A percentile compares a stretch with the other conserved stretches of the same genome.
Evolutionary conservation across 768 basidiomycete genomes (phyloP).

Genomic region (Myochromella boudieri): DNA sequence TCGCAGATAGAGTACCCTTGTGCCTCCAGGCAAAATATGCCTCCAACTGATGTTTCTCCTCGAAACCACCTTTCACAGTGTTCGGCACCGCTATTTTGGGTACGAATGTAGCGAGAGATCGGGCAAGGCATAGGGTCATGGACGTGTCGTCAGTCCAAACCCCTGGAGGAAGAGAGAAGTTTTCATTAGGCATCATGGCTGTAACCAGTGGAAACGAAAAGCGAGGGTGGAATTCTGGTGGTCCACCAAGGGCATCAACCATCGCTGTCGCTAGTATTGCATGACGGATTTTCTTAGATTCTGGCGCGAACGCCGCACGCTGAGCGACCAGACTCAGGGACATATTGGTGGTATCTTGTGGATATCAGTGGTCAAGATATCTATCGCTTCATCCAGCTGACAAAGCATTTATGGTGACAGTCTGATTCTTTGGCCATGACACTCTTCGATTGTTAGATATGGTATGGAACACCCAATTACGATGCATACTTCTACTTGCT

Average conservation of each 20-base stretch:
- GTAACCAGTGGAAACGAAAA: constrained; percentile 35
- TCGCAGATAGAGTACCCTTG: constrained; percentile 17
- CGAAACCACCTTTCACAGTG: constrained; percentile 14
- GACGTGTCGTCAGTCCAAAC: constrained; percentile 52
- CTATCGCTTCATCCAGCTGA: no score
- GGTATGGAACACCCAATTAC: no score
- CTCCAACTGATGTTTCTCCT: constrained; percentile 18
- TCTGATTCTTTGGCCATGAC: no score
- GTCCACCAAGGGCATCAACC: constrained; percentile 46
- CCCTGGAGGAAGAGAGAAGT: constrained; percentile 34
- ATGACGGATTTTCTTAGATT: constrained; percentile 37
- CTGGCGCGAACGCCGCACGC: constrained; percentile 22
- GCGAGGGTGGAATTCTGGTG: constrained; percentile 39
- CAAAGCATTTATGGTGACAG: no score
- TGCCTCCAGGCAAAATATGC: constrained; percentile 14
- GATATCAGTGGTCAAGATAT: neutral
- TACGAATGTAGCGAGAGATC: constrained; percentile 34
- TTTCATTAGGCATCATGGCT: constrained; percentile 37
- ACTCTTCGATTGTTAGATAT: no score
- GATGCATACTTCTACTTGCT: no score
- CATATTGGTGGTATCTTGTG: neutral
- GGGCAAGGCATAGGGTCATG: constrained; percentile 45
- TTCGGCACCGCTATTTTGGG: neutral
- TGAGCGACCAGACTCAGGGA: constrained; percentile 17
- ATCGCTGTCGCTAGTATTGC: constrained; percentile 40